Evolutionary conservation across 2,329 filamentous ascomycete genomes (phyloP).

Genomic region (Ceratocystiopsis brevicomis): DNA sequence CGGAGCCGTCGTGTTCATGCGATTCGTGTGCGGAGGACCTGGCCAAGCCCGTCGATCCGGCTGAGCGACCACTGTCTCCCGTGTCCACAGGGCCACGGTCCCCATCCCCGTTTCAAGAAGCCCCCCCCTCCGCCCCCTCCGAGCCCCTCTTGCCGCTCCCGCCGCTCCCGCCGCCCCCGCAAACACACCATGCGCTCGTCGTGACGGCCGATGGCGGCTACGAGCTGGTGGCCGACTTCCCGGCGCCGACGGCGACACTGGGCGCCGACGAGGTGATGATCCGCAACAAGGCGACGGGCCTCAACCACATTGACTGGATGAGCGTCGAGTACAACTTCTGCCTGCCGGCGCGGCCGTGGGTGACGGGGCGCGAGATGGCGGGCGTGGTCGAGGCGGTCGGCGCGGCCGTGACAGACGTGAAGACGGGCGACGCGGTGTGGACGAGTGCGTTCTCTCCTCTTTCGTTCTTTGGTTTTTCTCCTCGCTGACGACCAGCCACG

Average conservation of each 20-base stretch:
- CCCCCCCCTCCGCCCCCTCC: too few relatives aligned
- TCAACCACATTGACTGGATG: constrained; percentile 24
- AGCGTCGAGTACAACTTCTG: constrained; percentile 24
- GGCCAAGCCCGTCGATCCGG: too few relatives aligned
- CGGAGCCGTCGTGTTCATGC: too few relatives aligned
- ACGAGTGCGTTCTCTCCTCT: constrained; percentile 14
- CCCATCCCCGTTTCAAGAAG: neutral
- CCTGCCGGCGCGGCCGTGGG: constrained; percentile 14
- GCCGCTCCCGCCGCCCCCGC: neutral
- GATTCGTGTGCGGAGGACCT: too few relatives aligned
- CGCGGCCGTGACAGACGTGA: constrained; percentile 10
- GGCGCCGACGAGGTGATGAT: constrained; percentile 16
- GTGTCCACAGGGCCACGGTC: too few relatives aligned
- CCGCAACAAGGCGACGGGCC: constrained; percentile 16
- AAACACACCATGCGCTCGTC: constrained; percentile 1
- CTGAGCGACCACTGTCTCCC: too few relatives aligned
- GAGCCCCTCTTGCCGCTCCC: too few relatives aligned
- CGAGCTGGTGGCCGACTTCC: neutral
- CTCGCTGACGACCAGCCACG: neutral
- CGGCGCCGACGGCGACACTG: neutral
- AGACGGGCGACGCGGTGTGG: constrained; percentile 15
- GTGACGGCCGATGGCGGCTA: neutral
- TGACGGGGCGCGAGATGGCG: constrained; percentile 9
- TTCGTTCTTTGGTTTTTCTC: too few relatives aligned
- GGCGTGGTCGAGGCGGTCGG: constrained; percentile 8